Conservation (phyloP, 768 basidiomycete genomes). For the Lenzites betulinus region DNA sequence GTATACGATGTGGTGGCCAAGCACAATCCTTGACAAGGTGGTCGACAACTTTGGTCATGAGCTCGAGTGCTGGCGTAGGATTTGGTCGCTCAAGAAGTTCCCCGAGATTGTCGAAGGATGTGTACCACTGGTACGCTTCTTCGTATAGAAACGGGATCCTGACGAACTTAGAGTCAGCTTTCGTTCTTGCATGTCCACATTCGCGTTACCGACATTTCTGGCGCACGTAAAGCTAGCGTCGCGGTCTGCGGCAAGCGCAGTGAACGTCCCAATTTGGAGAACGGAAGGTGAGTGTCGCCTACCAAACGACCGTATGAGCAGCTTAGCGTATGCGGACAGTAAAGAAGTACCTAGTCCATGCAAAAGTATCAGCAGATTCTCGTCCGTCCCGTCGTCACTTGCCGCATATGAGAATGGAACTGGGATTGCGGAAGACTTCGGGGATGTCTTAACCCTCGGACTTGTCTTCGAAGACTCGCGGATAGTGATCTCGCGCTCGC, state of each 20-base stretch:
- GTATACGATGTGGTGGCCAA: constrained; percentile 73
- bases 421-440: constrained; percentile 46
- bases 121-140: constrained; percentile 84
- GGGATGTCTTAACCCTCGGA: constrained; percentile 47
- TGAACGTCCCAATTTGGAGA: constrained; percentile 68
- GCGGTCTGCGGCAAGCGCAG: constrained; percentile 92
- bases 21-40: constrained; percentile 60
- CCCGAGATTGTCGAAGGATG: constrained; percentile 78
- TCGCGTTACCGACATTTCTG: constrained; percentile 65
- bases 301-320: not conserved
- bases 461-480: constrained; percentile 14
- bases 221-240: constrained; percentile 75
- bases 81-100: constrained; percentile 71
- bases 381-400: constrained; percentile 82
- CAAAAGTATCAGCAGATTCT: constrained; percentile 80
- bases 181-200: too few relatives aligned
- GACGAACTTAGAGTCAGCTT: not conserved
- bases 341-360: constrained; percentile 77
- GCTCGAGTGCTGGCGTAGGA: constrained; percentile 65
- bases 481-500: constrained; percentile 11
- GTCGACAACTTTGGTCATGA: constrained; percentile 52
- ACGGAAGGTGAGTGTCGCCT: constrained; percentile 85
- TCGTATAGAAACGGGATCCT: constrained; percentile 82
- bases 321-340: not conserved
- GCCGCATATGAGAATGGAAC: constrained; percentile 67